Evolutionary conservation across 768 basidiomycete genomes (phyloP).

Genomic region (Phylloporus arenicola): DNA sequence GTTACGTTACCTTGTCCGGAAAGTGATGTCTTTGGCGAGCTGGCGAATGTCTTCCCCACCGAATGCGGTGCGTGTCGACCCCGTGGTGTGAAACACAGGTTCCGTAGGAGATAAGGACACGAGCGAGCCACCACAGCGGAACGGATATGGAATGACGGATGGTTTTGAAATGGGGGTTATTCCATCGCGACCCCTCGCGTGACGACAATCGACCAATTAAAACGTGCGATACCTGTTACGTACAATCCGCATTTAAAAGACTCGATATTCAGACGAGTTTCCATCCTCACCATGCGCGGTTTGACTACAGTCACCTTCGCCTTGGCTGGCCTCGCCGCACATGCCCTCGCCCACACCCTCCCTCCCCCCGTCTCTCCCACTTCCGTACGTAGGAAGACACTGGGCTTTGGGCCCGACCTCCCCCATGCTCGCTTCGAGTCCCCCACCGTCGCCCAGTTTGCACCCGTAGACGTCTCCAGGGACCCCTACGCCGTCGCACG

Average conservation of each 20-base stretch:
- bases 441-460: constrained; percentile 33
- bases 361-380: constrained; percentile 12
- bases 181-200: constrained; percentile 12
- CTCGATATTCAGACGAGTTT: not conserved
- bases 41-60: too few species aligned
- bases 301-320: constrained; percentile 59
- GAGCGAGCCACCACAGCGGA: not conserved
- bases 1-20: not conserved
- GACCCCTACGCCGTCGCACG: constrained; percentile 61
- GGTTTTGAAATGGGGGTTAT: not conserved
- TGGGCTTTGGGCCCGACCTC: constrained; percentile 82
- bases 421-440: constrained; percentile 65
- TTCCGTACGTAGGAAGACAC: constrained; percentile 61
- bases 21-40: not conserved
- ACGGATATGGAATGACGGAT: not conserved
- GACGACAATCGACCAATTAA: constrained; percentile 22
- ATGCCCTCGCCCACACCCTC: constrained; percentile 41
- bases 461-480: constrained; percentile 34
- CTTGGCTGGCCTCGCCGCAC: constrained; percentile 55
- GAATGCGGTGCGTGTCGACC: not conserved
- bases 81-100: not conserved
- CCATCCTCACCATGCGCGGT: constrained; percentile 46
- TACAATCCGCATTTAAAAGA: constrained; percentile 16
- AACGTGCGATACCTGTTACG: constrained; percentile 11
- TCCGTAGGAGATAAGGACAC: not conserved